A percentile compares a stretch with the other conserved stretches of the same genome.
phyloP scores from a whole-genome alignment of 176 grass and related monocot species.

The Juncus inflexus region DNA sequence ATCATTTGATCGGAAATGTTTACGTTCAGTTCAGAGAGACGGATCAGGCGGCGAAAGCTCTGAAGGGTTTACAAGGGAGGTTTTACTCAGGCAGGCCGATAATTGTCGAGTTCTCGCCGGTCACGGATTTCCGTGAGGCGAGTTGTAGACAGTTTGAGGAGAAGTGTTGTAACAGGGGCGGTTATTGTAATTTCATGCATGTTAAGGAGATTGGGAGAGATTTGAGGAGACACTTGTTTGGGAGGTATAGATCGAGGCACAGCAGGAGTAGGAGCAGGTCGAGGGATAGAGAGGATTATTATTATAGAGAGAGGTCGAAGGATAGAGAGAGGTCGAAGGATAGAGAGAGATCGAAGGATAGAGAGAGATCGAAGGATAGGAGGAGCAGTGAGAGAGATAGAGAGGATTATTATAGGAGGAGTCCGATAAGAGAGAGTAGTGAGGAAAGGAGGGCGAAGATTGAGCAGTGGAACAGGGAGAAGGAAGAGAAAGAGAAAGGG shows the following conservation, averaged over 20 bases:
- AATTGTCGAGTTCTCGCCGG: conserved; percentile 39
- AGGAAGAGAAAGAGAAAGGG: conserved; percentile 23
- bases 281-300: conserved; percentile 1
- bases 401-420: conserved; percentile 32
- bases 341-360: conserved; percentile 45
- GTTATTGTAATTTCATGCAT: conserved; percentile 45
- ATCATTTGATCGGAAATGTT: conserved; percentile 46
- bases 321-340: conserved; percentile 33
- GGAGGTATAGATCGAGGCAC: conserved; percentile 2
- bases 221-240: conserved; percentile 20
- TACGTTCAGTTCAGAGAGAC: conserved; percentile 35
- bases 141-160: conserved; percentile 34
- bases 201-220: conserved; percentile 34
- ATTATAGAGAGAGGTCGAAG: conserved; percentile 16
- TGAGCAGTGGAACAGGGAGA: conserved; percentile 61
- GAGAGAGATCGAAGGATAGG: conserved; percentile 34
- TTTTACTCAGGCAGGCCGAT: conserved; percentile 36
- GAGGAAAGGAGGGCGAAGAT: conserved; percentile 63
- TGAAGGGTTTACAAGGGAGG: conserved; percentile 31
- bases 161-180: conserved; percentile 37
- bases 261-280: conserved; percentile 22
- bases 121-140: conserved; percentile 34
- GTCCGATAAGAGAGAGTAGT: conserved; percentile 41
- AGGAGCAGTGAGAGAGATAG: conserved; percentile 38
- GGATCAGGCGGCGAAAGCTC: conserved; percentile 32